Conservation (phyloP, 2,329 filamentous ascomycete species). For the Microdochium bolleyi region DNA sequence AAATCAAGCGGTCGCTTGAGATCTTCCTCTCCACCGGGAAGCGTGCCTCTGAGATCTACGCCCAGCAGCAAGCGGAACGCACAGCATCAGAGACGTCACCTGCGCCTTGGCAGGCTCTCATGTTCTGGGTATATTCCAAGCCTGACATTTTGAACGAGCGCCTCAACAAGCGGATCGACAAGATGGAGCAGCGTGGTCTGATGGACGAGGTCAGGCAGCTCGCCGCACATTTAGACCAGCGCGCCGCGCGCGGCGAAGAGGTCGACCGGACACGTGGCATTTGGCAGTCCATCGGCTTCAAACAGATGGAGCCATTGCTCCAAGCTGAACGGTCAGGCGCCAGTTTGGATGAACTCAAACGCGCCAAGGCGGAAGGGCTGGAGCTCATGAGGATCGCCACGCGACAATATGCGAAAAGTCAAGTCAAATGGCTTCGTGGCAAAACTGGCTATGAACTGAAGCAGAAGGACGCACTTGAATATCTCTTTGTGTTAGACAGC, state of each 20-base stretch:
- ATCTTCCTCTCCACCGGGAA: conserved; percentile 80
- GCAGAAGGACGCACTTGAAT: conserved; percentile 42
- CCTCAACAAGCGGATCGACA: conserved; percentile 70
- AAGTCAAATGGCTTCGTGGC: conserved; percentile 78
- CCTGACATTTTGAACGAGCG: conserved; percentile 59
- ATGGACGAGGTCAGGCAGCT: conserved; percentile 40
- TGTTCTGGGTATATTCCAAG: conserved; percentile 84
- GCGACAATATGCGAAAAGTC: conserved; percentile 77
- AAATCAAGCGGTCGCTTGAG: conserved; percentile 82
- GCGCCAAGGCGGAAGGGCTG: conserved; percentile 50
- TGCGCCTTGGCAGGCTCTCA: conserved; percentile 47
- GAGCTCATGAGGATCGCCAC: conserved; percentile 77
- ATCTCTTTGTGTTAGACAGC: conserved; percentile 74
- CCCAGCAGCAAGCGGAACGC: conserved; percentile 54
- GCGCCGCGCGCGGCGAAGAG: conserved; percentile 32
- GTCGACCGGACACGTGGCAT: conserved; percentile 77
- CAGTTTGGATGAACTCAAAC: conserved; percentile 34
- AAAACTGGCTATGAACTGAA: conserved; percentile 68
- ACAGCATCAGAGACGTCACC: conserved; percentile 7
- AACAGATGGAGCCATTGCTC: conserved; percentile 75
- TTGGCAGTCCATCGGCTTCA: conserved; percentile 95
- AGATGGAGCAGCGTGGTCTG: conserved; percentile 61
- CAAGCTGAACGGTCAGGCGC: conserved; percentile 27
- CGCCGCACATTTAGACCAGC: conserved; percentile 26
- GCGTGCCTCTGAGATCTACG: conserved; percentile 79